These are phyloP conservation scores for Marasmius tenuissimus DNA, from an alignment of 1,284 basidiomycete species.

Conservation along the genomic window DNA sequence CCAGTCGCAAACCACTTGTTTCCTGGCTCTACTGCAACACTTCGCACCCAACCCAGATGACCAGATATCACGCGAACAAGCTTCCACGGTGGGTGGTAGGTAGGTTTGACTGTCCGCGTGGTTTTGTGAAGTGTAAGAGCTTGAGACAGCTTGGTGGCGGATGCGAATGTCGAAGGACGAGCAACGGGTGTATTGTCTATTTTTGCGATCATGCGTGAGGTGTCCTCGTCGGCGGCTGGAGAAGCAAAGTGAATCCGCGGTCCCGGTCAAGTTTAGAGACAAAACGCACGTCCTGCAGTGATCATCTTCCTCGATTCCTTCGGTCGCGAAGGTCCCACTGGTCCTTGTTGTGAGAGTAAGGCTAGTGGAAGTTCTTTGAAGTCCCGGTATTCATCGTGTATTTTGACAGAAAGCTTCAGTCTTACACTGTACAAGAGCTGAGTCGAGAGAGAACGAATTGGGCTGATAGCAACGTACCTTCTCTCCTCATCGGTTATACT, in stretches of 20 bases:
- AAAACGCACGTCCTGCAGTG: conserved; percentile 64
- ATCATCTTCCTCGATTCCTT: conserved; percentile 65
- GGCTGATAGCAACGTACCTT: conserved; percentile 11
- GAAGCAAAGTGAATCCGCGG: background rate
- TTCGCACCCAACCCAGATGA: conserved; percentile 98
- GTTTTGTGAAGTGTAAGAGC: conserved; percentile 90
- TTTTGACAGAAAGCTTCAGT: conserved; percentile 71
- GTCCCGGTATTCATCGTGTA: conserved; percentile 85
- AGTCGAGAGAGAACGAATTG: background rate
- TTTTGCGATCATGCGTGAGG: conserved; percentile 62
- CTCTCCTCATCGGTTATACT: conserved; percentile 66
- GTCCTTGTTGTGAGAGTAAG: conserved; percentile 78
- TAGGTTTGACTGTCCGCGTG: conserved; percentile 89
- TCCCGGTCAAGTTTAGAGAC: background rate
- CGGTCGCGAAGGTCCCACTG: conserved; percentile 76
- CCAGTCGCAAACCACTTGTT: conserved; percentile 99
- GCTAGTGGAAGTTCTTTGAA: conserved; percentile 84
- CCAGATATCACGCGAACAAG: conserved; percentile 96
- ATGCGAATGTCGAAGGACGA: conserved; percentile 65
- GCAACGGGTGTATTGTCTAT: conserved; percentile 69
- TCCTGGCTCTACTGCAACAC: conserved; percentile 93
- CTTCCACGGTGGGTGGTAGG: conserved; percentile 96
- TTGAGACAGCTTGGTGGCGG: conserved; percentile 71
- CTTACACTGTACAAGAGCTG: conserved; percentile 46
- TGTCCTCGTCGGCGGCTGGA: conserved; percentile 39